phyloP scores from a whole-genome alignment of 192 early-diverging fungal species.

The Kickxella alabastrina region DNA sequence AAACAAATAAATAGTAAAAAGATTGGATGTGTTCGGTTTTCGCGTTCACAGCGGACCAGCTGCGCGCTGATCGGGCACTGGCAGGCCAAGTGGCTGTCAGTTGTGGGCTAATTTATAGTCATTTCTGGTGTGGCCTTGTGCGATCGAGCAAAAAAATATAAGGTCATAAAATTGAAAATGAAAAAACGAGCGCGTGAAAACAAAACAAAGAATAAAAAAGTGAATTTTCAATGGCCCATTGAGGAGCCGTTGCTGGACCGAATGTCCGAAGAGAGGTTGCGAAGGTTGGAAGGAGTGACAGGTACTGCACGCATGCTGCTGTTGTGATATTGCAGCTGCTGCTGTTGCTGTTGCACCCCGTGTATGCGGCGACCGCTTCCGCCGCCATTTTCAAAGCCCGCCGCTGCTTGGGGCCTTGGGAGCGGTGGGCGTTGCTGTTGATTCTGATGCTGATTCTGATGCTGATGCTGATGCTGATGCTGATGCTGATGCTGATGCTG shows the following conservation, averaged over 20 bases:
- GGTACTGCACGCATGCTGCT: conserved; percentile 20
- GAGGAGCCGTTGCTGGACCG: conserved; percentile 34
- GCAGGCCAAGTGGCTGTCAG: not conserved
- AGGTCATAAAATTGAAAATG: no score
- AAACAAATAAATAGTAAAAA: no score
- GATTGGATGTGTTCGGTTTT: no score
- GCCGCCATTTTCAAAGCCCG: no score
- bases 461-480: not conserved
- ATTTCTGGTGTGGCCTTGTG: no score
- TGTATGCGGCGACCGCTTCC: not conserved
- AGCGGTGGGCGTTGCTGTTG: not conserved
- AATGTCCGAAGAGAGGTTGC: conserved; percentile 35
- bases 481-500: not conserved
- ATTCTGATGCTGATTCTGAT: not conserved
- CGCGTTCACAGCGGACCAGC: no score
- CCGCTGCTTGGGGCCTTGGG: no score
- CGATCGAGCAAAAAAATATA: no score
- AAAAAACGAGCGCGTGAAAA: not conserved
- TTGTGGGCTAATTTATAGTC: no score
- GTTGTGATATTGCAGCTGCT: conserved; percentile 2
- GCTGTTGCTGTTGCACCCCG: not conserved
- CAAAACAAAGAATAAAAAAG: conserved; percentile 1
- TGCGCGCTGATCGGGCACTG: not conserved
- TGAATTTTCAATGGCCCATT: not conserved
- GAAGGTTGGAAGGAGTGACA: conserved; percentile 39